Evolutionary conservation across 352 stramenopile genomes (phyloP).

Genomic region (Paralagenidium karlingii): DNA sequence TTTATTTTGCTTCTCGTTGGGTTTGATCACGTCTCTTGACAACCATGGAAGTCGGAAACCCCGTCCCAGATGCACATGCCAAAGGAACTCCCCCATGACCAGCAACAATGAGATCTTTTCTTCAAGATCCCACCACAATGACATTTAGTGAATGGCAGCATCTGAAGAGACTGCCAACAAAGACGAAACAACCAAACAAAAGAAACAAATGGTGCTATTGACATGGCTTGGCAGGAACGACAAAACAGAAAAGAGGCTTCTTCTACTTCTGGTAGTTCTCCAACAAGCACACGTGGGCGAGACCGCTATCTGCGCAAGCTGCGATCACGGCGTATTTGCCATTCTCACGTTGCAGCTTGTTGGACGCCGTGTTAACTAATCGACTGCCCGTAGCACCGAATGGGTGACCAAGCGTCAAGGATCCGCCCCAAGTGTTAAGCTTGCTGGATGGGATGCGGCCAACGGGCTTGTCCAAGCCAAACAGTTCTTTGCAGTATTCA

Average conservation of each 20-base stretch:
- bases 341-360: constrained; percentile 93
- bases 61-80: no score
- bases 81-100: no score
- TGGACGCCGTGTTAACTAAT: constrained; percentile 95
- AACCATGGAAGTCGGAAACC: no score
- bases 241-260: background rate
- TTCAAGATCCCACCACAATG: no score
- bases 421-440: constrained; percentile 97
- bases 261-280: constrained; percentile 76
- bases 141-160: no score
- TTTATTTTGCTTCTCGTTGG: no score
- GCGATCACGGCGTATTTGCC: constrained; percentile 94
- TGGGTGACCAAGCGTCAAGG: constrained; percentile 93
- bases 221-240: background rate
- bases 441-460: constrained; percentile 90
- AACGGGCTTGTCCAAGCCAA: constrained; percentile 82
- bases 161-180: no score
- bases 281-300: constrained; percentile 93
- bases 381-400: constrained; percentile 95
- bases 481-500: constrained; percentile 92
- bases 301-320: constrained; percentile 95
- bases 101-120: no score
- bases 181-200: no score
- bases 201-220: background rate
- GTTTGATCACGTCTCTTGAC: no score